A percentile compares a stretch with the other conserved stretches of the same genome.
These are phyloP conservation scores for Fusarium mexicanum DNA, from an alignment of 2,329 filamentous ascomycete genomes.

Conservation along the genomic window DNA sequence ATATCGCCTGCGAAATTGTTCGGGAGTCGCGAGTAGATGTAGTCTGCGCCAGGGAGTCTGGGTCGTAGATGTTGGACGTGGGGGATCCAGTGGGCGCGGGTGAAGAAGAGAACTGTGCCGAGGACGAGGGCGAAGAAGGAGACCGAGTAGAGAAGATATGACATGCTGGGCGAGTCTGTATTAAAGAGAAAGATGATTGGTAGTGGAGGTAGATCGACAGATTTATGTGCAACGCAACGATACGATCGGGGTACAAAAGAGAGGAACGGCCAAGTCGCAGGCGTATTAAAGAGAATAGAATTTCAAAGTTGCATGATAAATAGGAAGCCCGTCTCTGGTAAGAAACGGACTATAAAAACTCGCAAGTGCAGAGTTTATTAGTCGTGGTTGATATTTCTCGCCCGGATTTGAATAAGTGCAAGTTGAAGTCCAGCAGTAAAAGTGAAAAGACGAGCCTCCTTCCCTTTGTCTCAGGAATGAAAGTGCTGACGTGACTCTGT, in stretches of 20 bases:
- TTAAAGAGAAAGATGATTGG: not conserved
- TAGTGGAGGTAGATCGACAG: conserved; percentile 4
- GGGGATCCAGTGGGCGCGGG: conserved; percentile 79
- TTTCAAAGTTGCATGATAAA: conserved; percentile 32
- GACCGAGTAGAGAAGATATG: conserved; percentile 81
- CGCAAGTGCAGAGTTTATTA: conserved; percentile 4
- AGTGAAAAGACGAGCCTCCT: not conserved
- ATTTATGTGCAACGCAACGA: not conserved
- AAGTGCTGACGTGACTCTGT: conserved; percentile 38
- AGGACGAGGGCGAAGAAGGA: conserved; percentile 76
- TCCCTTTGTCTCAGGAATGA: conserved; percentile 34
- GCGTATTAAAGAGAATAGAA: conserved; percentile 7
- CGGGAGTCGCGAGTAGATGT: conserved; percentile 82
- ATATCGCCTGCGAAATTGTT: conserved; percentile 83
- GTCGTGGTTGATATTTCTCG: conserved; percentile 7
- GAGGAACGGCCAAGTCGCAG: conserved; percentile 23
- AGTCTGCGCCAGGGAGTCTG: conserved; percentile 62
- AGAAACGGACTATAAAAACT: not conserved
- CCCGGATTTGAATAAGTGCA: conserved; percentile 33
- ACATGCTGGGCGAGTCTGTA: conserved; percentile 62
- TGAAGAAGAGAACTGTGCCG: conserved; percentile 82
- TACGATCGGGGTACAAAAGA: conserved; percentile 23
- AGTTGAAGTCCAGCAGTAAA: not conserved
- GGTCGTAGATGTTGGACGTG: conserved; percentile 69
- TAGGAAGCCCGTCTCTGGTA: conserved; percentile 9